These are phyloP conservation scores for Populus simonii DNA, from an alignment of 345 rosid genomes.

Conservation along the genomic window DNA sequence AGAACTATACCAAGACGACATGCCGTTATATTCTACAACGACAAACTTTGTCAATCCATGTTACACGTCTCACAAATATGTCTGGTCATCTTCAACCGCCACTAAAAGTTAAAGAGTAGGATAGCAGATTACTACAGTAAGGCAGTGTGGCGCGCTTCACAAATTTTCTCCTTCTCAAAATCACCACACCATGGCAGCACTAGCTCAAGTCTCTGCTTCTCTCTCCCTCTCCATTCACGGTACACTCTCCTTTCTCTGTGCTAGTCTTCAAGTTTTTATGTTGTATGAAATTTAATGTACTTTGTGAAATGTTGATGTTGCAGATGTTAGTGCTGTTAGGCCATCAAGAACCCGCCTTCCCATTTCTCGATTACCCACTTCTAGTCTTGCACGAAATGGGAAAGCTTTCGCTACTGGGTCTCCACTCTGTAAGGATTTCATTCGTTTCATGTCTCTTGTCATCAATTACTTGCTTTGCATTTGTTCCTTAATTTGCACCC, in stretches of 20 bases:
- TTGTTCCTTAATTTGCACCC: neutral
- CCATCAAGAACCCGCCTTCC: conserved; percentile 22
- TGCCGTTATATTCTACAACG: neutral
- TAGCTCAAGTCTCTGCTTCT: conserved; percentile 57
- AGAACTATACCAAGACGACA: neutral
- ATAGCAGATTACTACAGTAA: neutral
- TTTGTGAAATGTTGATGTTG: neutral
- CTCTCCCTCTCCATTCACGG: conserved; percentile 48
- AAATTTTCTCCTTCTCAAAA: neutral
- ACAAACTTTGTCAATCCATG: neutral
- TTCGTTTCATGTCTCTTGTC: neutral
- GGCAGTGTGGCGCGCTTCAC: conserved; percentile 3
- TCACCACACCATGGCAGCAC: conserved; percentile 8
- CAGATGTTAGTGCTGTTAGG: conserved; percentile 38
- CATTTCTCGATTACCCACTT: conserved; percentile 30
- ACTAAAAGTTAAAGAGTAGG: neutral
- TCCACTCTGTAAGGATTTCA: conserved; percentile 46
- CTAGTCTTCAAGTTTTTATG: neutral
- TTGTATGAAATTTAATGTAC: neutral
- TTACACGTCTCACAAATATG: conserved; percentile 8
- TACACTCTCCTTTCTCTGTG: conserved; percentile 17
- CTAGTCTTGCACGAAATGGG: conserved; percentile 28
- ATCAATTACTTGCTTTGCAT: neutral
- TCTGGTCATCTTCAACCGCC: conserved; percentile 2
- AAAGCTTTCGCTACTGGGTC: conserved; percentile 59